These are phyloP conservation scores for Beauveria rudraprayagi DNA, from an alignment of 2,329 filamentous ascomycete genomes.

Conservation along the genomic window DNA sequence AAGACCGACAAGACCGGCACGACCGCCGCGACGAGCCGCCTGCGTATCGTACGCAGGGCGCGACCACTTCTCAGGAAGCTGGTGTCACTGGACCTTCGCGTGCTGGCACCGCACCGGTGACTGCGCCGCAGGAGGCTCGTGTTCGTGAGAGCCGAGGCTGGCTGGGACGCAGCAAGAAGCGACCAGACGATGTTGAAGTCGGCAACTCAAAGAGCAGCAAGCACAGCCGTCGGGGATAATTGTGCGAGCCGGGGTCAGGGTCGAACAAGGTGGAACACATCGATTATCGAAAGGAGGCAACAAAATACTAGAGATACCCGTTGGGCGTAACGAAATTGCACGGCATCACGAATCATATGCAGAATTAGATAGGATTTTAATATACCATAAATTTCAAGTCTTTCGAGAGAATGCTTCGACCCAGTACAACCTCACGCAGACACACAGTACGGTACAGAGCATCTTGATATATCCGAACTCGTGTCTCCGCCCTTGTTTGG, in stretches of 20 bases:
- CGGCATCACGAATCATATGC: background rate
- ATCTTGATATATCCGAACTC: no score
- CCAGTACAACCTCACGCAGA: background rate
- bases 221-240: constrained; percentile 12
- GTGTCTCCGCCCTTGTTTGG: background rate
- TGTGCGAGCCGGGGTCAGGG: background rate
- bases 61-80: constrained; percentile 11
- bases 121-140: constrained; percentile 14
- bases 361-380: background rate
- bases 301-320: background rate
- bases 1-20: background rate
- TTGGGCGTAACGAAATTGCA: constrained; percentile 3
- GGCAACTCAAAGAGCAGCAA: constrained; percentile 14
- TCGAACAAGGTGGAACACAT: background rate
- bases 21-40: constrained; percentile 15
- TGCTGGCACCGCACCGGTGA: background rate
- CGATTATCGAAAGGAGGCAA: background rate
- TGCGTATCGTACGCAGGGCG: constrained; percentile 20
- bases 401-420: background rate
- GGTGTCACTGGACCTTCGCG: background rate
- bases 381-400: background rate
- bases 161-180: constrained; percentile 21
- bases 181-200: constrained; percentile 24
- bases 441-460: background rate
- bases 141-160: constrained; percentile 21